phyloP scores from a whole-genome alignment of 345 rosid genomes.

The Nasturtium officinale region DNA sequence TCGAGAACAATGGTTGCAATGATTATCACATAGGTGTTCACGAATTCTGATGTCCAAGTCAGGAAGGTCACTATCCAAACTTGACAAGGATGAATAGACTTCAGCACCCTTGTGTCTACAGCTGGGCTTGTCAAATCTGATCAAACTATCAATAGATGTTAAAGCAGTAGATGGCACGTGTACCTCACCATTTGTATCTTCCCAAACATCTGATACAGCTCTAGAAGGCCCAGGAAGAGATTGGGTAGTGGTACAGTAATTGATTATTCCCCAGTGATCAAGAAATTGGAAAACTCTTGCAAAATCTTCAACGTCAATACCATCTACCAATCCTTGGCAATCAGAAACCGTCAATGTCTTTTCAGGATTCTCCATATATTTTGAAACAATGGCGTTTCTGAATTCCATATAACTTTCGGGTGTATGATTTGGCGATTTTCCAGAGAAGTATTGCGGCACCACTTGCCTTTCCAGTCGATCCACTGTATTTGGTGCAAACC shows the following conservation, averaged over 20 bases:
- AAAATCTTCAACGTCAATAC: conserved; percentile 67
- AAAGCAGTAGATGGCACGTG: conserved; percentile 89
- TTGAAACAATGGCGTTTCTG: conserved; percentile 82
- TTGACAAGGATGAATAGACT: conserved; percentile 57
- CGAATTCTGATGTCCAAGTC: conserved; percentile 92
- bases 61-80: conserved; percentile 53
- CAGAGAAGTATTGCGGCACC: conserved; percentile 95
- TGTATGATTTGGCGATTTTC: conserved; percentile 71
- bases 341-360: conserved; percentile 70
- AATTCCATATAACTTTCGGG: conserved; percentile 91
- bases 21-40: conserved; percentile 78
- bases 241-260: conserved; percentile 72
- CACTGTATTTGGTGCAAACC: conserved; percentile 87
- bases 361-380: conserved; percentile 82
- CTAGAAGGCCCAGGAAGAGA: conserved; percentile 56
- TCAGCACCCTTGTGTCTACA: conserved; percentile 81
- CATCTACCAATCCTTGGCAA: conserved; percentile 64
- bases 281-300: conserved; percentile 86
- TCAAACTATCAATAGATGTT: conserved; percentile 96
- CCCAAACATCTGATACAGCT: conserved; percentile 65
- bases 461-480: conserved; percentile 96
- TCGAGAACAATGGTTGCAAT: conserved; percentile 76
- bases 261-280: conserved; percentile 98
- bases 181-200: conserved; percentile 87
- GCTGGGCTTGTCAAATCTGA: conserved; percentile 94